Evolutionary conservation across 208 protist species (phyloP), one percentile per base, ranked within the genome.

Genomic region (Acanthamoeba lugdunensis): DNA sequence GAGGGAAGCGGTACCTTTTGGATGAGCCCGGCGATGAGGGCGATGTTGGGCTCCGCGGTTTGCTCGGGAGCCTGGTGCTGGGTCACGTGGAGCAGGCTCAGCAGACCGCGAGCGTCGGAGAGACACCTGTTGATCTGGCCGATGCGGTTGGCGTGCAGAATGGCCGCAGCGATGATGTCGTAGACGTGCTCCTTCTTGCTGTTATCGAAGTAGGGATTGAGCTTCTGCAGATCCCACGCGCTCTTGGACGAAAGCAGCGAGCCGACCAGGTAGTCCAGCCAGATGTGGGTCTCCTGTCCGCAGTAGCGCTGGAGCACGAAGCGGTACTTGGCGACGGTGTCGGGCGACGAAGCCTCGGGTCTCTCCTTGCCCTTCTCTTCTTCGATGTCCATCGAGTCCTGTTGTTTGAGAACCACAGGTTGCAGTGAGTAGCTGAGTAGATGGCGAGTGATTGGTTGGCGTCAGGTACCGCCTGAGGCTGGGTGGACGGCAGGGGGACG

Each of bases 261-360:
- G 28, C 87, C 93, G 3, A 94, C 93, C 93, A 94, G 52, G 67
- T 93, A 94, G 58, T 94, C 93, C 54, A 94, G 71, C 93, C 87
- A 92, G 69, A 92, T 92, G 30, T 92, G 87, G 14, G 87, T 93
- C 54, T 93, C 90, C 50, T 93, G 90, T 13, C 90, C 90, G 37
- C 90, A 85, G 45, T 93, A 93, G 48, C 90, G 65, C 21, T 85
- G 90, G 7, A 93, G 75, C 33, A 93, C 71, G 52, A 93, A 93
- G 54, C 90, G 56, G 25, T 85, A 93, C 21, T 65, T 48, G 21
- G 65, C 71, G 54, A 71, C 33, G 23, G 48, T 77, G 28, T 92
- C 87, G 48, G 61, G 33, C 8, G 69, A 61, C 61, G 45, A 33
- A 4, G 9, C 50, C 14, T 81, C 37, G 0, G 8, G 45, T 21